These are phyloP conservation scores for Aspergillus pseudonomiae DNA, from an alignment of 2,329 filamentous ascomycete species.

Conservation along the genomic window DNA sequence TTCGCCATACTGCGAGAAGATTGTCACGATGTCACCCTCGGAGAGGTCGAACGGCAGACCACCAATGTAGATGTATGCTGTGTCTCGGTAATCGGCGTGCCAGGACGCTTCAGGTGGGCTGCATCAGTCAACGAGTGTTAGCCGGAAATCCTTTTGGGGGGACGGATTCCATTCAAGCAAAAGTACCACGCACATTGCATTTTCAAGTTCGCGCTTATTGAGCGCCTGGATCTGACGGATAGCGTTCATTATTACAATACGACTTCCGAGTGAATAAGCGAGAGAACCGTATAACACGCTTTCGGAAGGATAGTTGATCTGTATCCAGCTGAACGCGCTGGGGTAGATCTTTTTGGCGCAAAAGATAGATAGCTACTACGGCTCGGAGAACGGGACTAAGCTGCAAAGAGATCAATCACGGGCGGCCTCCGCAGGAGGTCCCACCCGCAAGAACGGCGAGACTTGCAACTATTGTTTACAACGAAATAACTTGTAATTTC, in stretches of 20 bases:
- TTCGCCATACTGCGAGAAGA: slow-evolving; percentile 96
- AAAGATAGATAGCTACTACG: not conserved
- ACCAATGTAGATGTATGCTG: slow-evolving; percentile 94
- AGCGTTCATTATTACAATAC: slow-evolving; percentile 72
- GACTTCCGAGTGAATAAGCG: not conserved
- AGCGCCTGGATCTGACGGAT: slow-evolving; percentile 90
- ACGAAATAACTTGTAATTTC: slow-evolving; percentile 10
- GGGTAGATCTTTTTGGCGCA: not conserved
- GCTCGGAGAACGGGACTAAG: not conserved
- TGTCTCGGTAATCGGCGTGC: slow-evolving; percentile 97
- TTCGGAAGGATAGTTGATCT: not conserved
- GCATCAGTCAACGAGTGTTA: slow-evolving; percentile 14
- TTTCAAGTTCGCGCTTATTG: slow-evolving; percentile 92
- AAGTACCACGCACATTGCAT: slow-evolving; percentile 67
- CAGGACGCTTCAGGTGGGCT: slow-evolving; percentile 86
- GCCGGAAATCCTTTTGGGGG: slow-evolving; percentile 9
- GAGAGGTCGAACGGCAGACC: slow-evolving; percentile 89
- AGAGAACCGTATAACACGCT: not conserved
- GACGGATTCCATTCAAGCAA: not conserved
- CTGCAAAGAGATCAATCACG: slow-evolving; percentile 19
- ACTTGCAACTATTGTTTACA: slow-evolving; percentile 17
- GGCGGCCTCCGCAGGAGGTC: slow-evolving; percentile 23
- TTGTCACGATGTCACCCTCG: slow-evolving; percentile 92
- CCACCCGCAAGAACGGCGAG: slow-evolving; percentile 20
- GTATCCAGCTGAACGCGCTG: not conserved